A percentile compares a stretch with the other conserved stretches of the same genome.
These are phyloP conservation scores for Globisporangium lucens DNA, from an alignment of 352 stramenopile genomes.

Conservation along the genomic window DNA sequence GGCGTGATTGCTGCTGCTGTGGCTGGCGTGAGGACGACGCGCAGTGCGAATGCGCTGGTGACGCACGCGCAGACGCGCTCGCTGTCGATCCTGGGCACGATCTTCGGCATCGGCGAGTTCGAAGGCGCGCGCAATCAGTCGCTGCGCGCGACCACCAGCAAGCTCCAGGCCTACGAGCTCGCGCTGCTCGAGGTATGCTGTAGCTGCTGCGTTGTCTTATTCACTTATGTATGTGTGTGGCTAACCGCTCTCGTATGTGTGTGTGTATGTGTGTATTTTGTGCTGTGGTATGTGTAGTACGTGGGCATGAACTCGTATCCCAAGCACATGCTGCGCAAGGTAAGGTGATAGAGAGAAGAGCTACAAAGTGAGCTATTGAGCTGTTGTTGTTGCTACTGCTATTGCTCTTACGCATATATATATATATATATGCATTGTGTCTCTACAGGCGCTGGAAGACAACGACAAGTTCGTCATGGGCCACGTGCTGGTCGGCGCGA, in stretches of 20 bases:
- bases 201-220: constrained; percentile 8
- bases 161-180: constrained; percentile 68
- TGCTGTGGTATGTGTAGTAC: constrained; percentile 33
- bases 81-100: constrained; percentile 66
- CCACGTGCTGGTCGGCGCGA: constrained; percentile 76
- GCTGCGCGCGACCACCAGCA: constrained; percentile 51
- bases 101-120: constrained; percentile 84
- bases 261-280: not conserved
- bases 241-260: not conserved
- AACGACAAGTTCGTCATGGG: constrained; percentile 77
- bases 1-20: not conserved
- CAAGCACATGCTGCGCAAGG: constrained; percentile 69
- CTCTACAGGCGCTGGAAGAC: constrained; percentile 39
- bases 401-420: not conserved
- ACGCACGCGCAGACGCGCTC: constrained; percentile 22
- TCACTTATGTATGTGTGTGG: not conserved
- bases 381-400: too few species aligned
- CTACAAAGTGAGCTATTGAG: not conserved
- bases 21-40: not conserved
- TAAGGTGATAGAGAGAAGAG: not conserved
- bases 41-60: not conserved
- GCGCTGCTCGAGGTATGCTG: constrained; percentile 55
- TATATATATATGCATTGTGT: not conserved
- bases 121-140: constrained; percentile 62
- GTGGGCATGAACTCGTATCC: constrained; percentile 78